Evolutionary conservation across 2,329 filamentous ascomycete species (phyloP), one percentile per base, ranked within the genome.

Genomic region (Rugonectria rugulosa): DNA sequence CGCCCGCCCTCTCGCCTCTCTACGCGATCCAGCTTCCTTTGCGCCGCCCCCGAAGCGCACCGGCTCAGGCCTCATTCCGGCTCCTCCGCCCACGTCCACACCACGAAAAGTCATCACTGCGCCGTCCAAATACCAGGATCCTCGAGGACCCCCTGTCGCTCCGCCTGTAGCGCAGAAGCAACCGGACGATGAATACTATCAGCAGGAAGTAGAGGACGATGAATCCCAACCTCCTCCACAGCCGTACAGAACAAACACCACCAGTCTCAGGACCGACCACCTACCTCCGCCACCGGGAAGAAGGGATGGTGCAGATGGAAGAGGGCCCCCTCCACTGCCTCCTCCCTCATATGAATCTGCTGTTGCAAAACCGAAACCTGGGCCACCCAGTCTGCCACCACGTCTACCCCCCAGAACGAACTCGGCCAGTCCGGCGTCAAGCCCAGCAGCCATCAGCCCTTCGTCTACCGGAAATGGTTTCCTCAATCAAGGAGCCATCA

Each of bases 21-120:
- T 97, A 24, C 87, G 86, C 70, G 92, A 97, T 69, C 92, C 91
- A 1, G 73, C 84, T 1, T 83, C 86, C 14, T 97, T 96, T 70
- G 91, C 85, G 2, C 91, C 92, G 20, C 92, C 92, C 21, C 92
- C 92, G 1, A 93, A 85, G 66, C 89, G 75, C 31, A 71, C 72
- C 23, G 66, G 68, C 55, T 61, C 72, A 37, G 81, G 74, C 72
- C 68, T 65, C 37, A 61, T 57, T 12, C 63, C 67, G 3, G 54
- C 63, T 15, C 69, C 70, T 17, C 66, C 68, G 12, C 64, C 66
- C 0, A 56, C 62, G 4, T 20, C 68, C 9, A 56, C 63, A 2
- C 42, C 63, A 26, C 66, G 71, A 47, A 65, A 65, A 42, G 72
- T 68, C 49, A 51, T 67, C 56, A 48, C 69, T 21, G 59, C 70